Evolutionary conservation across 1,139 yeast species (phyloP).

Genomic region (Diutina ranongensis): DNA sequence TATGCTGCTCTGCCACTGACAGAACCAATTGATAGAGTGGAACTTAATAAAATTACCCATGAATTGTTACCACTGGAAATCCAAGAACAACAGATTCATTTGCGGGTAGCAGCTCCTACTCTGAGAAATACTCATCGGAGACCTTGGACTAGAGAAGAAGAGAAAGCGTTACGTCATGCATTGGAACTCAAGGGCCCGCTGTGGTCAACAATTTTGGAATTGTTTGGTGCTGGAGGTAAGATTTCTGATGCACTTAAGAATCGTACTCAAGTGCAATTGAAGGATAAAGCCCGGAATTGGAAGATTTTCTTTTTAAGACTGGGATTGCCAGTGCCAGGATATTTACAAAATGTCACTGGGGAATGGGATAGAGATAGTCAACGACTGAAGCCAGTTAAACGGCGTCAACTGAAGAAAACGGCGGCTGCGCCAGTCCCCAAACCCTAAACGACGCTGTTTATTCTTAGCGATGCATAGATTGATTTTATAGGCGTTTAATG

Average conservation of each 20-base stretch:
- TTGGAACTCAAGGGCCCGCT: slow-evolving; percentile 79
- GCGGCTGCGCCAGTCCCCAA: slow-evolving; percentile 31
- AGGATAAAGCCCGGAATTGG: slow-evolving; percentile 94
- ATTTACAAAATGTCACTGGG: slow-evolving; percentile 76
- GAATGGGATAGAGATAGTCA: slow-evolving; percentile 52
- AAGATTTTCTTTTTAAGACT: slow-evolving; percentile 73
- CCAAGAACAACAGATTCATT: slow-evolving; percentile 33
- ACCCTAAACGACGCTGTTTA: background rate
- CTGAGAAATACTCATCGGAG: slow-evolving; percentile 30
- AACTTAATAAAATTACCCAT: slow-evolving; percentile 1
- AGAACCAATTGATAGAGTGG: background rate
- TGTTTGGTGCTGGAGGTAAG: slow-evolving; percentile 88
- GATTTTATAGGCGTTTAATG: background rate
- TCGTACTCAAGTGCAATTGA: slow-evolving; percentile 80
- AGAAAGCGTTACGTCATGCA: slow-evolving; percentile 73
- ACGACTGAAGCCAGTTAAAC: slow-evolving; percentile 14
- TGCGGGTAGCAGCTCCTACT: slow-evolving; percentile 20
- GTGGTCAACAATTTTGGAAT: slow-evolving; percentile 82
- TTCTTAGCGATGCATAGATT: background rate
- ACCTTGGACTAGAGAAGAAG: slow-evolving; percentile 87
- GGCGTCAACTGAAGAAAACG: slow-evolving; percentile 20
- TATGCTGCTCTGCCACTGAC: background rate
- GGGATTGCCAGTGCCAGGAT: slow-evolving; percentile 64
- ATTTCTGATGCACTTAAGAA: slow-evolving; percentile 74
- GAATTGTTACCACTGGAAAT: slow-evolving; percentile 32